Base-by-base conservation (phyloP, 2,329 filamentous ascomycete genomes). In the Pseudogymnoascus sp. region DNA sequence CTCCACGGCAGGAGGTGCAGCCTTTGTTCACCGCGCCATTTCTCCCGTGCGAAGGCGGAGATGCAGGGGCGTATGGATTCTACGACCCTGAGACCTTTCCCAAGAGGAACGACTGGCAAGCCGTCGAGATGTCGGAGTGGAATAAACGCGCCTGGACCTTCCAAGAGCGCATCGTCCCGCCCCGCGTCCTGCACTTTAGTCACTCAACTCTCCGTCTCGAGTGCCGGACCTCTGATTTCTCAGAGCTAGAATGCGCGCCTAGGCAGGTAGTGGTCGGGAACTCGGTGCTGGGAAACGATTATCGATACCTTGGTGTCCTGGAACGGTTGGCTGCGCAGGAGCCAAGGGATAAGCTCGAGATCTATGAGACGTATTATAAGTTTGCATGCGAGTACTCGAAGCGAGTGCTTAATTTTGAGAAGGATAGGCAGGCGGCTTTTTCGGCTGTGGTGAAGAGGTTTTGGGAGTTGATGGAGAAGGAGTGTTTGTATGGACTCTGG, bases 91-190 rank as follows among this genome's bases (percentile, higher is more conserved):
- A 12, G 10, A 13, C 41, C 2, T 44, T 44, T 13, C 41, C 41
- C 2, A 12, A 10, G 4, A 21, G 17, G 4, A 44, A 44, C 4
- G 10, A 27, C 21, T 44, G 41, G 41, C 41, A 44, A 5, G 17
- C 29, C 15, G n/a, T 60, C 29, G 31, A 60, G 31, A 35, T 27
- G 36, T 31, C 59, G 0, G 58, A 58, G 2, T 44, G 65, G 10
- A 58, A 62, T 13, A 35, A 48, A 7, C 51, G 65, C 10, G 64
- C 58, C 2, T 67, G 65, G 64, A 62, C 58, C 0, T 62, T 67
- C 27, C 65, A 67, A 48, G 64, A 67, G 61, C 55, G 64, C 15
- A 17, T 60, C 2, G 42, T 65, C 12, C 59, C 64, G 3, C 63
- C 63, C 2, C 55, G 64, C 2, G 59, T 59, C 6, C 15, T 67